Conservation (phyloP, 352 stramenopile species). For the Globisporangium radiosum region DNA sequence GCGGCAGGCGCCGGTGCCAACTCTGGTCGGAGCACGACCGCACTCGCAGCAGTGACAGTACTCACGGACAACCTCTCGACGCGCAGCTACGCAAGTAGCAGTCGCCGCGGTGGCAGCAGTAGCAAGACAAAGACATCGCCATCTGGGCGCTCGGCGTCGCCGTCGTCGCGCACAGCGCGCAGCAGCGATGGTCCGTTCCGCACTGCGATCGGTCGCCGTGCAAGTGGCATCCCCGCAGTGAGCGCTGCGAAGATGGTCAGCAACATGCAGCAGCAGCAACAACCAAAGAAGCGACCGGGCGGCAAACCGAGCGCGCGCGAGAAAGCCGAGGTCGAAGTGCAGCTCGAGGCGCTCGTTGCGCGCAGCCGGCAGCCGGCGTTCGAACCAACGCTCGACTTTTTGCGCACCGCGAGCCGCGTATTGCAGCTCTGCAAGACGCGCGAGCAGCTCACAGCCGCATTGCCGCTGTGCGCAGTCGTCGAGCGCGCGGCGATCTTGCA, state of each 20-base stretch:
- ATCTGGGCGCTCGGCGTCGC: background rate
- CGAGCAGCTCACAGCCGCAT: conserved; percentile 43
- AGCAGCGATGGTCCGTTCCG: conserved; percentile 5
- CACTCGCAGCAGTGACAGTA: too few relatives aligned
- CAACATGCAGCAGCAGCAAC: conserved; percentile 4
- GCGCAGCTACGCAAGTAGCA: conserved; percentile 1
- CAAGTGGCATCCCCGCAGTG: conserved; percentile 5
- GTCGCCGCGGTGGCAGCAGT: background rate
- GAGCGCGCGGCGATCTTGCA: conserved; percentile 26
- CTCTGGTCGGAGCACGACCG: too few relatives aligned
- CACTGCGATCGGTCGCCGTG: background rate
- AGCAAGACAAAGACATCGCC: background rate
- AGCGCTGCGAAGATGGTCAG: conserved; percentile 12
- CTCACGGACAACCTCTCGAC: background rate
- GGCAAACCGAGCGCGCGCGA: conserved; percentile 11
- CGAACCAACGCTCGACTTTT: conserved; percentile 37
- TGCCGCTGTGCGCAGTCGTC: conserved; percentile 55
- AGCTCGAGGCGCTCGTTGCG: conserved; percentile 37
- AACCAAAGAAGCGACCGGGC: background rate
- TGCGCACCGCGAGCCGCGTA: conserved; percentile 29
- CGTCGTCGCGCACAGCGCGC: background rate
- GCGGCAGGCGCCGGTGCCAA: background rate
- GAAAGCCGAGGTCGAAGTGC: conserved; percentile 11
- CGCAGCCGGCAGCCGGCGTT: conserved; percentile 26
- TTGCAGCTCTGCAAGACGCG: conserved; percentile 47